Conservation (phyloP, 2,329 filamentous ascomycete species). For the Aureobasidium uvarum region DNA sequence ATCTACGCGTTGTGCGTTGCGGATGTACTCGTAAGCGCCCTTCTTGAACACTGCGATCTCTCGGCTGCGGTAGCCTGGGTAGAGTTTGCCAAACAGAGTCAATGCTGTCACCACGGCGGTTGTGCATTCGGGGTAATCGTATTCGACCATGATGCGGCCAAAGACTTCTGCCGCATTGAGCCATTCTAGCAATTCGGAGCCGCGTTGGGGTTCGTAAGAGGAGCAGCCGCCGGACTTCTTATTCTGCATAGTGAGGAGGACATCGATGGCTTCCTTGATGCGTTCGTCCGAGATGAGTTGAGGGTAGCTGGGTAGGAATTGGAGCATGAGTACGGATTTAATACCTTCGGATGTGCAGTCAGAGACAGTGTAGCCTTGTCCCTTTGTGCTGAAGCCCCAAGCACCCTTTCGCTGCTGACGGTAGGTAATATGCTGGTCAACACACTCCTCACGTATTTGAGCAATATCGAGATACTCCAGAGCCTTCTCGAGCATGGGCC, state of each 20-base stretch:
- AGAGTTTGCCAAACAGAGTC: conserved; percentile 74
- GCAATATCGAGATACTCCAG: conserved; percentile 85
- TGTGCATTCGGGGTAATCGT: conserved; percentile 97
- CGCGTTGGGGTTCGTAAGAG: conserved; percentile 83
- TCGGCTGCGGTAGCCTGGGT: conserved; percentile 71
- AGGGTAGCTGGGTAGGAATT: conserved; percentile 74
- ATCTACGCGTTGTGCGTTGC: conserved; percentile 70
- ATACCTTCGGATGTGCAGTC: conserved; percentile 92
- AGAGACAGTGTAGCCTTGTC: conserved; percentile 91
- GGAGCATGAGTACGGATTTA: conserved; percentile 80
- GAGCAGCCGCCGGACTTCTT: conserved; percentile 72
- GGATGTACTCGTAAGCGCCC: conserved; percentile 78
- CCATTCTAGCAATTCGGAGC: conserved; percentile 72
- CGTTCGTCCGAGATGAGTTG: conserved; percentile 70
- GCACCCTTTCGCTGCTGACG: conserved; percentile 88
- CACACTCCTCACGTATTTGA: conserved; percentile 81
- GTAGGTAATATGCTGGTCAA: conserved; percentile 76
- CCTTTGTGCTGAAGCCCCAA: conserved; percentile 92
- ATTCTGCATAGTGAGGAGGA: conserved; percentile 89
- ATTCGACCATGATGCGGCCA: conserved; percentile 96
- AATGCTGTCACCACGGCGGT: conserved; percentile 90
- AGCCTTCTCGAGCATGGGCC: conserved; percentile 77
- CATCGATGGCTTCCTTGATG: conserved; percentile 85
- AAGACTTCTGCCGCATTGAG: conserved; percentile 97
- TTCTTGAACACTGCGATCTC: conserved; percentile 74